Conservation (phyloP, 2,329 filamentous ascomycete genomes). For the Phoma herbarum region DNA sequence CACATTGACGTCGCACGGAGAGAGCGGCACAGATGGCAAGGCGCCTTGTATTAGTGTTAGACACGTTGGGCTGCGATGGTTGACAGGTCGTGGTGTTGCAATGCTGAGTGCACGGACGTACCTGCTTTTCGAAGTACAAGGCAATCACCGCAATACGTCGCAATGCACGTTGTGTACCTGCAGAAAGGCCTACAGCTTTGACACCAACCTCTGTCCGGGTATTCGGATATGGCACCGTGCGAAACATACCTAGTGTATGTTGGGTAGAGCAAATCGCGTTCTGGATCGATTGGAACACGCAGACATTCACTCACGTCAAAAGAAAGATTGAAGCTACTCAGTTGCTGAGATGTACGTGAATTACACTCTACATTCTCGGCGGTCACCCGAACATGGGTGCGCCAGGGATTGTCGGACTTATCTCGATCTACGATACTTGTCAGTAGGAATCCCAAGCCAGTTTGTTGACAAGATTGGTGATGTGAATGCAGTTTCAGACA, state of each 20-base stretch:
- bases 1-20: conserved; percentile 22
- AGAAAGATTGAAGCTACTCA: neutral
- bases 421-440: neutral
- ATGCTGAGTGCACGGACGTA: conserved; percentile 2
- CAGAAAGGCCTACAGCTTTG: neutral
- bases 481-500: conserved; percentile 67
- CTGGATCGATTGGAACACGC: neutral
- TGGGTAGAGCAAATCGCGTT: neutral
- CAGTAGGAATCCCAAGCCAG: conserved; percentile 11
- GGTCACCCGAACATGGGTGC: neutral
- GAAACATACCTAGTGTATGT: neutral
- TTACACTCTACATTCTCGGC: neutral
- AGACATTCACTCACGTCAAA: neutral
- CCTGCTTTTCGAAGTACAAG: neutral
- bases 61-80: neutral
- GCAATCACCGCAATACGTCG: neutral
- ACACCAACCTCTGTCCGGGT: neutral
- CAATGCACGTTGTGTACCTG: neutral
- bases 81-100: conserved; percentile 1
- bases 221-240: neutral
- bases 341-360: neutral
- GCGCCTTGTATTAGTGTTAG: neutral
- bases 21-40: neutral
- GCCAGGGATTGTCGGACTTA: neutral
- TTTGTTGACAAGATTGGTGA: neutral